Evolutionary conservation across 2,329 filamentous ascomycete genomes (phyloP), one percentile per base, ranked within the genome.

Genomic region (Mariannaea elegans): DNA sequence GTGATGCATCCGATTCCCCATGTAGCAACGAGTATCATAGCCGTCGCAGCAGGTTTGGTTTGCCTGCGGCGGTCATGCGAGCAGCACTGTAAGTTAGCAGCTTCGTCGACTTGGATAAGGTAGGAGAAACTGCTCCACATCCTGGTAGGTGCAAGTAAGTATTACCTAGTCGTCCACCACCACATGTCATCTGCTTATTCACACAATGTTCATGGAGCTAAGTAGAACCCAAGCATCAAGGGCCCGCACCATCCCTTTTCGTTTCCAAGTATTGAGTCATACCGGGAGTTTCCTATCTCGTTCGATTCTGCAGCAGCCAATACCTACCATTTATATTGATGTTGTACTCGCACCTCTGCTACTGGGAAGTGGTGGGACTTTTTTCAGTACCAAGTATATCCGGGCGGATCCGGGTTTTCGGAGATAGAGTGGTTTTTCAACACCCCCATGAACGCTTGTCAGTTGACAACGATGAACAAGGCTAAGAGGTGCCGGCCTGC

Each of bases 281-380:
- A 38, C 38, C 29, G 46, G 46, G 23, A 29, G 21, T 49, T 56
- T 49, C 53, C 38, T 49, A 18, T 48, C 36, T 31, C 19, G 44
- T 55, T 55, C 31, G n/a, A 7, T 16, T 24, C 8, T 32, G 12
- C 13, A 23, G 47, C n/a, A 41, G 12, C 16, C 16, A 12, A 23
- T 16, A 31, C 8, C 13, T 16, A 23, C 3, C 39, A 14, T 23
- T 24, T 8, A 16, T 23, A 16, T 13, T 12, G 18, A 21, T 13
- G 18, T 24, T 13, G 18, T 23, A 18, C 12, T 9, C 13, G 24
- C n/a, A 21, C n/a, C 3, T 4, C 13, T 23, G 18, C 23, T 23
- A 7, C 21, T 41, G 39, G 34, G 7, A 36, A 14, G 29, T 19
- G 9, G 39, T 23, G 24, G 8, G n/a, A 27, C 24, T 27, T 12